Evolutionary conservation across 163 green algal genomes (phyloP), one percentile per base, ranked within the genome.

Genomic region (Chlorella variabilis): DNA sequence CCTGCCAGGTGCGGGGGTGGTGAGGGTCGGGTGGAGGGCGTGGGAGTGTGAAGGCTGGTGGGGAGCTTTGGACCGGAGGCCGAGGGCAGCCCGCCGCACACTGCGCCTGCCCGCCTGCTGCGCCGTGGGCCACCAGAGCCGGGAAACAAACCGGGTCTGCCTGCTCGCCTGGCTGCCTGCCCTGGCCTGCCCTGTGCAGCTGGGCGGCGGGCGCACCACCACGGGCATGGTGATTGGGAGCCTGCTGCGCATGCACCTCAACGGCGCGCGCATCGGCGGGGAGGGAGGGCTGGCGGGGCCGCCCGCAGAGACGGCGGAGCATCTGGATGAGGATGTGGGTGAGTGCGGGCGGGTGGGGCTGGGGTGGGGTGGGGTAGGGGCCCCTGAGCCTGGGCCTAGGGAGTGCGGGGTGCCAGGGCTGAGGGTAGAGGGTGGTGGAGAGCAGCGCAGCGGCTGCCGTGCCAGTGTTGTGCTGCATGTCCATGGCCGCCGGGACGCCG

Each of bases 181-280:
- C n/a, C n/a, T n/a, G n/a, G n/a, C n/a, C n/a, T n/a, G n/a, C n/a
- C n/a, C 38, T 31, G 17, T 79, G 51, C 71, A 68, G 59, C 66
- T 77, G 66, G 95, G 95, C 39, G 91, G 90, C 20, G 95, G 95
- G 18, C 89, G 95, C 78, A 98, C 95, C 58, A 98, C 95, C 54
- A 97, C 89, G 3, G 95, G 93, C 63, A 98, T 96, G 85, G 92
- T 95, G 45, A 95, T 98, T 21, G 94, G 87, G 36, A 89, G 83
- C 41, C 87, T 98, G 69, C 81, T 96, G 25, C 84, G 88, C 71
- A 88, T 85, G 73, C 51, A 76, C 71, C 75, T 88, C 17, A 85
- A 85, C 62, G 84, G 78, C 18, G 84, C 73, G 20, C 38, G 63
- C 17, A 33, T 89, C 2, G 71, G 59, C 33, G 63, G 63, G 15